Evolutionary conservation across 2,329 filamentous ascomycete genomes (phyloP).

Genomic region (Colletotrichum tropicicola): DNA sequence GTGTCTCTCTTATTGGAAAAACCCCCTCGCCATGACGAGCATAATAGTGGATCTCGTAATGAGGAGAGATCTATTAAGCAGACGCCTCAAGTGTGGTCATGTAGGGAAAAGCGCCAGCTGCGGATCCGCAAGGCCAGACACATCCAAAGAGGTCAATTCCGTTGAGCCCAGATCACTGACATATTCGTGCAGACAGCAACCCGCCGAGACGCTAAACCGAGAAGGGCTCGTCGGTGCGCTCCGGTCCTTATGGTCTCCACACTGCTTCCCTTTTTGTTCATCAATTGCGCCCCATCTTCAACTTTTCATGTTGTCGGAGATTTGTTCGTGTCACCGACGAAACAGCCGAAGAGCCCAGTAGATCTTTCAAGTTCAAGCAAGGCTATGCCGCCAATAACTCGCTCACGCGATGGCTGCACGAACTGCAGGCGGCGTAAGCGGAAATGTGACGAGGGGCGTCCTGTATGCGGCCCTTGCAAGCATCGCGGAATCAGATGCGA

Average conservation of each 20-base stretch:
- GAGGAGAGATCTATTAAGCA: no score
- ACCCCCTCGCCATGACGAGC: no score
- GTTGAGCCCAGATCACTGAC: neutral
- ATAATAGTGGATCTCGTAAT: no score
- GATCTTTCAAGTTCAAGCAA: neutral
- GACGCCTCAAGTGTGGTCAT: no score
- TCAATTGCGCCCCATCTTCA: neutral
- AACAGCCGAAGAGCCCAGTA: neutral
- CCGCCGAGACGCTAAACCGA: neutral
- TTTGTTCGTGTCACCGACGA: neutral
- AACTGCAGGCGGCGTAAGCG: neutral
- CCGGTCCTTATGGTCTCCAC: neutral
- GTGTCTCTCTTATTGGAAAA: no score
- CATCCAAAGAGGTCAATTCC: no score
- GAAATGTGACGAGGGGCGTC: neutral
- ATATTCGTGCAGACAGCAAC: neutral
- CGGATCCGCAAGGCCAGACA: no score
- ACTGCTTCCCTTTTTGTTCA: neutral
- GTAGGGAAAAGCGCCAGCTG: no score
- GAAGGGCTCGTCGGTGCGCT: neutral
- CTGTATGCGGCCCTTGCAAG: neutral
- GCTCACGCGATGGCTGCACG: neutral
- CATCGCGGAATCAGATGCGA: neutral
- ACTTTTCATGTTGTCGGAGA: no score
- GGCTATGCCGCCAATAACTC: neutral